Evolutionary conservation across 2,329 filamentous ascomycete species (phyloP).

Genomic region (Colletotrichum lini): DNA sequence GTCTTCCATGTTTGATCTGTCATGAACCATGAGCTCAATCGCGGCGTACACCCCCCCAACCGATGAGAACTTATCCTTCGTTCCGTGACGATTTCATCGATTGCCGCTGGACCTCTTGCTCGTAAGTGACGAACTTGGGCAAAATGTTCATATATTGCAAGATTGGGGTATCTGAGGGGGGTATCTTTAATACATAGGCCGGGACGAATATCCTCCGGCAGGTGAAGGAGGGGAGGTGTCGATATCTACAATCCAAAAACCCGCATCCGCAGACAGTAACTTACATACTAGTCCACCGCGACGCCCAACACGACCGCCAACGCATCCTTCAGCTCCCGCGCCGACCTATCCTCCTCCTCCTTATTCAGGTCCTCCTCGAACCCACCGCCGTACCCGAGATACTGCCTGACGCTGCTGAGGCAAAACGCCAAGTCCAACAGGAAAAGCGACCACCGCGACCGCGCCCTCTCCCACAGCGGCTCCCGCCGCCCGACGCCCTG

Average conservation of each 20-base stretch:
- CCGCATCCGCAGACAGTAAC: not conserved
- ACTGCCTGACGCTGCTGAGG: constrained; percentile 20
- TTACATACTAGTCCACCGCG: constrained; percentile 19
- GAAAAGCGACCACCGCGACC: constrained; percentile 16
- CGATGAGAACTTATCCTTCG: no score
- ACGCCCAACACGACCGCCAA: constrained; percentile 18
- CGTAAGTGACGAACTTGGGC: no score
- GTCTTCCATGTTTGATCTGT: not conserved
- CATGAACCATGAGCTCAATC: not conserved
- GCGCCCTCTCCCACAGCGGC: not conserved
- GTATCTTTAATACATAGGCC: not conserved
- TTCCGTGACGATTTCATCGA: no score
- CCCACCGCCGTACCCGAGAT: constrained; percentile 11
- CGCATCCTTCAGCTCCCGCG: constrained; percentile 17
- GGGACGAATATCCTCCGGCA: not conserved
- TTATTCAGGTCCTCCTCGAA: constrained; percentile 22
- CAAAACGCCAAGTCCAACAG: constrained; percentile 11
- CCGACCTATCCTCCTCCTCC: constrained; percentile 19
- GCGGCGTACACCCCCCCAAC: not conserved
- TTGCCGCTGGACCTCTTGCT: no score
- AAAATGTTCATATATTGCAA: no score
- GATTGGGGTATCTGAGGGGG: no score
- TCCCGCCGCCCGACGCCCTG: not conserved
- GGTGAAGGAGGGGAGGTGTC: not conserved
- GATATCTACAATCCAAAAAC: not conserved